A percentile compares a stretch with the other conserved stretches of the same genome.
These are phyloP conservation scores for Wallacemonas rigidus DNA, from an alignment of 208 protist species.

Conservation along the genomic window DNA sequence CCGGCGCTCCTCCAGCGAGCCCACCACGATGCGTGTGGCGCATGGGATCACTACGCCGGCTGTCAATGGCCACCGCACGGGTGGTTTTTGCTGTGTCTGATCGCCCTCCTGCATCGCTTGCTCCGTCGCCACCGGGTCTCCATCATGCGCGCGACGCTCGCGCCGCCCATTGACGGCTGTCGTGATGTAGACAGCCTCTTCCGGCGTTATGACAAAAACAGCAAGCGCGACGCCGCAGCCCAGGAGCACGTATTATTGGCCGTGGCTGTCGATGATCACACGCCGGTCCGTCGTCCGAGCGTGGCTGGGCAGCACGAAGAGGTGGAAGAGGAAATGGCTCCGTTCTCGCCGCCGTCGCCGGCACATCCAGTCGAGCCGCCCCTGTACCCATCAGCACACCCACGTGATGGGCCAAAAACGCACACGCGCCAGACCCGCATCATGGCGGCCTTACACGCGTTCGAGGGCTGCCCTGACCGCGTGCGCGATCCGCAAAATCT, in stretches of 20 bases:
- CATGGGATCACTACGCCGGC: conserved; percentile 28
- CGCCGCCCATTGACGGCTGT: neutral
- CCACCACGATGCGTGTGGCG: conserved; percentile 16
- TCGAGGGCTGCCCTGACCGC: neutral
- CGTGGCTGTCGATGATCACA: too few relatives aligned
- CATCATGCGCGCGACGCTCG: neutral
- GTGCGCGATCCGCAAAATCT: conserved; percentile 22
- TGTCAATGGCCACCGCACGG: conserved; percentile 17
- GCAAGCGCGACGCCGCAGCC: neutral
- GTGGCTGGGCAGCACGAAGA: neutral
- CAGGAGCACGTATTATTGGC: too few relatives aligned
- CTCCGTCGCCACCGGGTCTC: conserved; percentile 6
- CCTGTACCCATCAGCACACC: neutral
- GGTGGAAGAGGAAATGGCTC: neutral
- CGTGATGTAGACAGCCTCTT: neutral
- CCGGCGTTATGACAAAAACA: neutral
- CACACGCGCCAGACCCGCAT: conserved; percentile 5
- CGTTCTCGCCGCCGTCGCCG: neutral
- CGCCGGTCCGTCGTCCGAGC: too few relatives aligned
- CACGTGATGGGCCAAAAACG: neutral
- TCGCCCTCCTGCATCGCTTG: conserved; percentile 19
- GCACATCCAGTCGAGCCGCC: neutral
- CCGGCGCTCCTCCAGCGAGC: conserved; percentile 11
- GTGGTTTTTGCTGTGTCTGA: conserved; percentile 21
- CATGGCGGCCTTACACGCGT: neutral